A percentile compares a stretch with the other conserved stretches of the same genome.
These are phyloP conservation scores for Jatropha podagrica DNA, from an alignment of 441 rosid genomes.

Conservation along the genomic window DNA sequence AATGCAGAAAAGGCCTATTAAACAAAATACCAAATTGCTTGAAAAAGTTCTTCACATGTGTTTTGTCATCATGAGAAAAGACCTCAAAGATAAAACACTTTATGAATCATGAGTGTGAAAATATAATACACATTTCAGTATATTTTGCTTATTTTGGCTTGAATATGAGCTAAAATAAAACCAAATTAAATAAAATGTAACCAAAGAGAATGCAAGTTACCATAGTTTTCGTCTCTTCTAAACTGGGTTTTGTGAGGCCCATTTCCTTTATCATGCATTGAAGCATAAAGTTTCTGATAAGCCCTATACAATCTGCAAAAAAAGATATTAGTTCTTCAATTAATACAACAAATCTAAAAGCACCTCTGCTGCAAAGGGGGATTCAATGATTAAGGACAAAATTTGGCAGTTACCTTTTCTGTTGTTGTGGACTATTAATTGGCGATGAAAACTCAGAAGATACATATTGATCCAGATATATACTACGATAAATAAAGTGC, in stretches of 20 bases:
- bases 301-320: conserved; percentile 88
- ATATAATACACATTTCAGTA: neutral
- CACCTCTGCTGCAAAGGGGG: neutral
- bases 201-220: conserved; percentile 35
- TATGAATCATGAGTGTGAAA: neutral
- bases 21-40: neutral
- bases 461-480: conserved; percentile 88
- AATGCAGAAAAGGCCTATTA: neutral
- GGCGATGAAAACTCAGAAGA: conserved; percentile 93
- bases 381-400: conserved; percentile 4
- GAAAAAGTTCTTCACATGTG: neutral
- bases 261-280: conserved; percentile 85
- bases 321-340: conserved; percentile 21
- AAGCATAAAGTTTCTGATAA: conserved; percentile 80
- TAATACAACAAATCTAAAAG: conserved; percentile 4
- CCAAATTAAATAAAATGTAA: neutral
- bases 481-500: conserved; percentile 97
- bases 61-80: neutral
- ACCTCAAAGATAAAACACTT: neutral
- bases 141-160: neutral
- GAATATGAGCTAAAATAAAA: conserved; percentile 1
- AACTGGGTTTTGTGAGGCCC: conserved; percentile 96
- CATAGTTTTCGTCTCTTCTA: conserved; percentile 87
- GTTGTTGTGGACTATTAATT: conserved; percentile 64
- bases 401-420: conserved; percentile 60